Percentiles rank a stretch among this genome's conserved stretches.
These are phyloP conservation scores for Epichloe scottii DNA, from an alignment of 2,329 filamentous ascomycete genomes.

Conservation along the genomic window DNA sequence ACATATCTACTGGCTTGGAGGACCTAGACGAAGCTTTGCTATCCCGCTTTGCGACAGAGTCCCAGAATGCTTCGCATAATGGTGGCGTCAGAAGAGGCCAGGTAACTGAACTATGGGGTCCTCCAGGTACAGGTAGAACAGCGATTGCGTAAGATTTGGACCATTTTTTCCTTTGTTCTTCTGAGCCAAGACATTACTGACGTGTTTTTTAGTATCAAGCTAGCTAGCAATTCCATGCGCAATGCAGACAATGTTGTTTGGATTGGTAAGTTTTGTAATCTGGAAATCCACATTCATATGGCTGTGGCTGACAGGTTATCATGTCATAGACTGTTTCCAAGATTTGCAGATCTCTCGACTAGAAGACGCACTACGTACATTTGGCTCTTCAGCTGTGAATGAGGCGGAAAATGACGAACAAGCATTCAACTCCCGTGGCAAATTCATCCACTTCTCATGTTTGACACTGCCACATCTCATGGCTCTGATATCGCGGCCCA, in stretches of 20 bases:
- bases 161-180: neutral
- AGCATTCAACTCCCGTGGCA: slow-evolving; percentile 12
- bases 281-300: neutral
- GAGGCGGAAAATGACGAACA: slow-evolving; percentile 7
- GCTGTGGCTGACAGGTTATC: neutral
- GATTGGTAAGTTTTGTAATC: slow-evolving; percentile 52
- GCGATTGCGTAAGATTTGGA: slow-evolving; percentile 52
- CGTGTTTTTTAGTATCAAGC: slow-evolving; percentile 41
- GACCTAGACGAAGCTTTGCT: slow-evolving; percentile 37
- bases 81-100: slow-evolving; percentile 63
- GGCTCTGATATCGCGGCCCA: slow-evolving; percentile 59
- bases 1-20: slow-evolving; percentile 43
- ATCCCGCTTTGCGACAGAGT: slow-evolving; percentile 6
- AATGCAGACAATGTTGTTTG: slow-evolving; percentile 57
- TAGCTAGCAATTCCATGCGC: slow-evolving; percentile 50
- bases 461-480: slow-evolving; percentile 59
- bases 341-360: slow-evolving; percentile 20
- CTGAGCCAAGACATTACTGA: neutral
- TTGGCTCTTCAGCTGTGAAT: slow-evolving; percentile 6
- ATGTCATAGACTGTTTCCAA: slow-evolving; percentile 34
- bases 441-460: slow-evolving; percentile 38
- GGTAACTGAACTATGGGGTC: slow-evolving; percentile 79
- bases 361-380: slow-evolving; percentile 13
- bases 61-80: slow-evolving; percentile 7
- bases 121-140: slow-evolving; percentile 77